These are phyloP conservation scores for Sugiyamaella castrensis DNA, from an alignment of 1,139 yeast genomes.

Conservation along the genomic window DNA sequence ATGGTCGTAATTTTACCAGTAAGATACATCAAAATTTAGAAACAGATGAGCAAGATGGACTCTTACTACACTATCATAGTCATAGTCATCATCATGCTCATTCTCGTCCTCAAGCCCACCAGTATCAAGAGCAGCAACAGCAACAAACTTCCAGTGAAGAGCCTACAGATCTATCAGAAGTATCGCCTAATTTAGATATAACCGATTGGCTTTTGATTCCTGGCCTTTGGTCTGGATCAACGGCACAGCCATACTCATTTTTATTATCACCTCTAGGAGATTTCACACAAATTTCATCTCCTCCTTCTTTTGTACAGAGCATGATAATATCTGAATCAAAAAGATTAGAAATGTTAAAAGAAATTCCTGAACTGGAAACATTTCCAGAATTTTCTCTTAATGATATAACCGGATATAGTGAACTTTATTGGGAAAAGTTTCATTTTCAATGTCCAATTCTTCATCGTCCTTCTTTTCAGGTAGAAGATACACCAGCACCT, in stretches of 20 bases:
- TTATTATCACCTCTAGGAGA: conserved; percentile 9
- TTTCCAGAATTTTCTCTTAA: conserved; percentile 14
- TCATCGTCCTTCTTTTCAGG: conserved; percentile 62
- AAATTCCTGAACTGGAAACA: conserved; percentile 17
- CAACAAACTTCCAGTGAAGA: too few species aligned
- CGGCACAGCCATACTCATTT: conserved; percentile 4
- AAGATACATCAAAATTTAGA: too few species aligned
- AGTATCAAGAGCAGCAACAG: too few species aligned
- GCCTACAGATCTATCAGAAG: conserved; percentile 1
- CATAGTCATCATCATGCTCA: too few species aligned
- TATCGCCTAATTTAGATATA: conserved; percentile 9
- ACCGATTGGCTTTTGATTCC: conserved; percentile 15
- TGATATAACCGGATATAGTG: conserved; percentile 21
- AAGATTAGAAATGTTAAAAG: conserved; percentile 19
- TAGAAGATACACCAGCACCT: conserved; percentile 51
- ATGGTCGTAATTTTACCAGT: not conserved
- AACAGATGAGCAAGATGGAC: too few species aligned
- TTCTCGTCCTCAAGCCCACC: too few species aligned
- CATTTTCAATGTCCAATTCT: conserved; percentile 62
- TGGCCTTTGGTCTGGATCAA: conserved; percentile 1
- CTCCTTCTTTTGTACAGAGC: conserved; percentile 18
- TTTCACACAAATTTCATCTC: conserved; percentile 19
- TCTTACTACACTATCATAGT: too few species aligned
- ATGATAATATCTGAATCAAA: conserved; percentile 21
- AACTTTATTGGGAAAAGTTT: conserved; percentile 53